Base-by-base conservation (phyloP, 345 rosid genomes). In the Corchorus olitorius region DNA sequence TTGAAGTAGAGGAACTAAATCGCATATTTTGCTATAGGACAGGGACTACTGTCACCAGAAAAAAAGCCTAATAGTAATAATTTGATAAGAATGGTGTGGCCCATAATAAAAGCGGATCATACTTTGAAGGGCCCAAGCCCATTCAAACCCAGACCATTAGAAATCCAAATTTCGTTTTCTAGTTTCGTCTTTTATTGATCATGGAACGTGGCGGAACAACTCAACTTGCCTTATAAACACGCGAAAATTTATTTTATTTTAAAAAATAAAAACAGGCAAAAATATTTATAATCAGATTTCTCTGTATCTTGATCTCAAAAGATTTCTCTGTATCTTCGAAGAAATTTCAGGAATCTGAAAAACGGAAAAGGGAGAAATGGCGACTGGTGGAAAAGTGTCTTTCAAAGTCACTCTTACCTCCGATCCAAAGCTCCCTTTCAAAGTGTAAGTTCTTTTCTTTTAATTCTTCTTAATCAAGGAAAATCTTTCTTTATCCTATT, bases 361-460 rank as follows among this genome's bases (percentile, higher is more conserved):
- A 17, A n/a, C 4, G 7, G n/a, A n/a, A 54, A n/a, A 58, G 2
- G 17, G 8, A 52, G 34, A 77, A 65, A 94, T 94, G 98, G 92
- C 93, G 63, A 86, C 81, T 8, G 96, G 97, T 56, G 97, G 97
- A 52, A 93, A 93, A 80, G 98, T 93, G 41, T 92, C 97, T 65
- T 95, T 95, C 91, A 93, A 93, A 81, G 98, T 95, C 56, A 94
- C 93, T 43, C 94, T 95, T 70, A 95, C 98, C 72, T 95, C 99
- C 56, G 99, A 95, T 86, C 99, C 99, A 13, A 95, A 95, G 86
- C 98, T 95, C 67, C 98, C 98, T 61, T 95, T 95, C 92, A 93
- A 93, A 93, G 98, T 95, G 99, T 95, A 74, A 12, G 84, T 71
- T n/a, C 59, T 16, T 16, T 2, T 15, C 1, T 5, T 14, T 15